Conservation (phyloP, 495 filamentous ascomycete species). For the Penicillium soppii region DNA sequence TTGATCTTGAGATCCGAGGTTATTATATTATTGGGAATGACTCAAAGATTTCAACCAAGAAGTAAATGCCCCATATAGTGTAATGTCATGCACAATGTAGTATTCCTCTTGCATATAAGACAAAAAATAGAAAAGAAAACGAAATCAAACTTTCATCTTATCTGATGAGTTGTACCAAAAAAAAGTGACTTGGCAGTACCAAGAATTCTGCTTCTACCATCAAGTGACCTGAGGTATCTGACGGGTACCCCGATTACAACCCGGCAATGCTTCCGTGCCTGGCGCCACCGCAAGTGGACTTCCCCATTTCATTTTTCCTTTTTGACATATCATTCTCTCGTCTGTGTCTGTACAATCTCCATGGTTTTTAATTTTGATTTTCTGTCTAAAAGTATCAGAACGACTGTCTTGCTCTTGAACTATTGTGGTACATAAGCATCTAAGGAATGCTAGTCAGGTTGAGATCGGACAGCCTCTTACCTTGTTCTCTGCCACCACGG, state of each 20-base stretch:
- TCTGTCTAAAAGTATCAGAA: background rate
- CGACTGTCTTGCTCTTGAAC: background rate
- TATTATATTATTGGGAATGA: no score
- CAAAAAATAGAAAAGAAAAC: slow-evolving; percentile 8
- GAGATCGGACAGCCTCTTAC: slow-evolving; percentile 20
- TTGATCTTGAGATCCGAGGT: no score
- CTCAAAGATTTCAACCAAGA: no score
- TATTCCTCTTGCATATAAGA: no score
- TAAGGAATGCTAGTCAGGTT: slow-evolving; percentile 18
- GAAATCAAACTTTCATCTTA: slow-evolving; percentile 20
- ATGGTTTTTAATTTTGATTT: background rate
- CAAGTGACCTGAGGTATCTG: background rate
- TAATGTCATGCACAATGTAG: no score
- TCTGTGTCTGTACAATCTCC: no score
- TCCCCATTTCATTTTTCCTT: background rate
- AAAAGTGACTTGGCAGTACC: slow-evolving; percentile 9
- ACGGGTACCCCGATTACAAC: slow-evolving; percentile 1
- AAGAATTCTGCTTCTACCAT: background rate
- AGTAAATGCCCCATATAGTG: no score
- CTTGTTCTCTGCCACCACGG: slow-evolving; percentile 10
- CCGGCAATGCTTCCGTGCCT: slow-evolving; percentile 4
- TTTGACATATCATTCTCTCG: background rate
- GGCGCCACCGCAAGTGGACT: slow-evolving; percentile 2
- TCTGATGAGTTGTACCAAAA: slow-evolving; percentile 15
- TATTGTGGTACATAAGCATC: background rate